A percentile compares a stretch with the other conserved stretches of the same genome.
These are phyloP conservation scores for Chrysoporthe deuterocubensis DNA, from an alignment of 2,329 filamentous ascomycete genomes.

Conservation along the genomic window DNA sequence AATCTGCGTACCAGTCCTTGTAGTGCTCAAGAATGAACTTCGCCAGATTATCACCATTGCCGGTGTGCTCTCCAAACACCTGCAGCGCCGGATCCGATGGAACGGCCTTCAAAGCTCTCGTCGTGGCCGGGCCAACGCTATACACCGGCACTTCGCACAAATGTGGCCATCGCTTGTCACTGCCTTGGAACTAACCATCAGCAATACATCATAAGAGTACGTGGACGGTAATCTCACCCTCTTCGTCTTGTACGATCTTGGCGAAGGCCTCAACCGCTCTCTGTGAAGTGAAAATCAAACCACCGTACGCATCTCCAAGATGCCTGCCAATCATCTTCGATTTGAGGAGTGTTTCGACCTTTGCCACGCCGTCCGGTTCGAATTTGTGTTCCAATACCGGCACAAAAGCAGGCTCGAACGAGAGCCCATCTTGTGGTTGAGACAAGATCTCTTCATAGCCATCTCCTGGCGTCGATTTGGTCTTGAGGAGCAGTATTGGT, in stretches of 20 bases:
- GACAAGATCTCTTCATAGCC: slow-evolving; percentile 73
- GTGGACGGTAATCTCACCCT: slow-evolving; percentile 37
- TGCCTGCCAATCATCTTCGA: slow-evolving; percentile 44
- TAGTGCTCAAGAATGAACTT: slow-evolving; percentile 81
- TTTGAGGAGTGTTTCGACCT: slow-evolving; percentile 56
- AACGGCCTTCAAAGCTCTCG: slow-evolving; percentile 69
- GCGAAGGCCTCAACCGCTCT: slow-evolving; percentile 80
- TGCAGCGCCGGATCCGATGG: slow-evolving; percentile 55
- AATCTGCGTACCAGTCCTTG: slow-evolving; percentile 51
- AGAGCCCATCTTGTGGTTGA: slow-evolving; percentile 41
- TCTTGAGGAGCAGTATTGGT: slow-evolving; percentile 77
- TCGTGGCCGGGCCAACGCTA: slow-evolving; percentile 81
- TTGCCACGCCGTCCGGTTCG: slow-evolving; percentile 59
- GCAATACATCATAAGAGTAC: slow-evolving; percentile 13
- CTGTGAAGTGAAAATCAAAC: slow-evolving; percentile 84
- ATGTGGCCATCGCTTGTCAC: slow-evolving; percentile 50
- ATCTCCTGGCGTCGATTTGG: slow-evolving; percentile 72
- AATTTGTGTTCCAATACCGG: slow-evolving; percentile 77
- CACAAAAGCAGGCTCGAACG: slow-evolving; percentile 70
- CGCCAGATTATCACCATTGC: slow-evolving; percentile 82
- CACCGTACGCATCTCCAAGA: slow-evolving; percentile 62
- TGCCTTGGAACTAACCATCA: slow-evolving; percentile 3
- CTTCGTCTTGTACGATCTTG: slow-evolving; percentile 60
- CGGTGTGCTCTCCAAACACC: slow-evolving; percentile 79
- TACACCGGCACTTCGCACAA: slow-evolving; percentile 67